Evolutionary conservation across 257 asterid genomes (phyloP), one percentile per base, ranked within the genome.

Genomic region (Solanum medicagineum): DNA sequence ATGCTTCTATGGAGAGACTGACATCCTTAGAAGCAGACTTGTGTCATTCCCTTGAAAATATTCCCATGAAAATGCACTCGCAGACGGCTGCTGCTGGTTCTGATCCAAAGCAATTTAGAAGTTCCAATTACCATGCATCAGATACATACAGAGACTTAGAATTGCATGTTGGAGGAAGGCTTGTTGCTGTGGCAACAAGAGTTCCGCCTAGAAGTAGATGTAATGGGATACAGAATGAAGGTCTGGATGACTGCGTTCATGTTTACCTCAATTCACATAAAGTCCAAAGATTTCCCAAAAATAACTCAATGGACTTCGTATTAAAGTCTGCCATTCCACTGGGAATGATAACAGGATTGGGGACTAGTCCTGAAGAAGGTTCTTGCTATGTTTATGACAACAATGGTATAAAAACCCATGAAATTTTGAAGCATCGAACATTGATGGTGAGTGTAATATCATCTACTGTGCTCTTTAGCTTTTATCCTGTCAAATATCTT

Each of bases 381-480:
- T 88, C 92, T 70, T 96, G 99, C 86, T 87, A 89, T 85, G 95
- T 94, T 84, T 93, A 92, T 84, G 86, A 92, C 88, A 86, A 73
- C 65, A 59, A 47, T 83, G 99, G 97, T 87, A 62, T 89, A 81
- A 91, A 92, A 88, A 96, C 99, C 47, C 99, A 96, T 88, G 88
- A 89, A 86, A 94, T 94, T 83, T 91, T 96, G 98, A 96, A 93
- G 91, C 98, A 96, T 80, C 90, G 98, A 85, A 96, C 99, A 47
- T 85, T 96, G 86, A 87, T 96, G 98, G 99, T 96, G 83, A 3
- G 90, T 26, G 66, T 81, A 68, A 12, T 86, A 62, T 75, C 62
- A 45, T 12, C 20, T 87, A 53, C 62, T 69, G 22, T 44, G 12
- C 14, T 10, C 69, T 74, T 60, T 66, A 73, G 22, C 59, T 79